Evolutionary conservation across 2,329 filamentous ascomycete species (phyloP).

Genomic region (Xylaria sp.): DNA sequence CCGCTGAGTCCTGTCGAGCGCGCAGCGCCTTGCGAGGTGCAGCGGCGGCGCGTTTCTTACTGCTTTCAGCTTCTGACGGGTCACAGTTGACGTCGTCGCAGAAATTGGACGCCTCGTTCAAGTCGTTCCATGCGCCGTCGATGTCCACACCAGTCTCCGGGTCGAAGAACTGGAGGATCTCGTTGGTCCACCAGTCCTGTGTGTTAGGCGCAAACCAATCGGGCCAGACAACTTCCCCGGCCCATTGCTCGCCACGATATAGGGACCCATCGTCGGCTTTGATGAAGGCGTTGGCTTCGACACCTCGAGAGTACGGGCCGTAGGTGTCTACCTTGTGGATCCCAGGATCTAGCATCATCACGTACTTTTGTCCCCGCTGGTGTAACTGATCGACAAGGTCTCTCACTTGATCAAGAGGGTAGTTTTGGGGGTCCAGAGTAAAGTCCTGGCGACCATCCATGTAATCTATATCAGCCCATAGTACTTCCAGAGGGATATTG

Average conservation of each 20-base stretch:
- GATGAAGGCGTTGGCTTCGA: conserved; percentile 55
- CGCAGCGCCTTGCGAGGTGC: background rate
- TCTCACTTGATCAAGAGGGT: conserved; percentile 64
- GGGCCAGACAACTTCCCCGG: conserved; percentile 69
- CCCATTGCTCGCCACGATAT: conserved; percentile 70
- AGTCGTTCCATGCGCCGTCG: conserved; percentile 74
- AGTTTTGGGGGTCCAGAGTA: conserved; percentile 64
- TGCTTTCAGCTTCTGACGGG: conserved; percentile 30
- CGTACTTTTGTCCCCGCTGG: conserved; percentile 67
- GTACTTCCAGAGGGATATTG: conserved; percentile 67
- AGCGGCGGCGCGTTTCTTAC: conserved; percentile 54
- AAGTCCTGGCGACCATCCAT: conserved; percentile 64
- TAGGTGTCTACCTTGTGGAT: conserved; percentile 51
- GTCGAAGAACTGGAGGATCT: conserved; percentile 68
- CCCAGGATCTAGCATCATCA: conserved; percentile 74
- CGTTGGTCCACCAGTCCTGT: conserved; percentile 68
- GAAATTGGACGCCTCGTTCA: conserved; percentile 65
- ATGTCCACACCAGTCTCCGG: conserved; percentile 69
- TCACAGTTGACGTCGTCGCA: conserved; percentile 39
- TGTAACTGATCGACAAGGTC: conserved; percentile 69
- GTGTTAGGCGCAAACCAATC: conserved; percentile 73
- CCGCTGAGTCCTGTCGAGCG: conserved; percentile 26
- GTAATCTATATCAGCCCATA: conserved; percentile 69
- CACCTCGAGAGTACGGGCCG: conserved; percentile 44
- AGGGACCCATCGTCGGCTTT: conserved; percentile 57